These are phyloP conservation scores for Polygonum aviculare DNA, from an alignment of 148 eudicot species.

Conservation along the genomic window DNA sequence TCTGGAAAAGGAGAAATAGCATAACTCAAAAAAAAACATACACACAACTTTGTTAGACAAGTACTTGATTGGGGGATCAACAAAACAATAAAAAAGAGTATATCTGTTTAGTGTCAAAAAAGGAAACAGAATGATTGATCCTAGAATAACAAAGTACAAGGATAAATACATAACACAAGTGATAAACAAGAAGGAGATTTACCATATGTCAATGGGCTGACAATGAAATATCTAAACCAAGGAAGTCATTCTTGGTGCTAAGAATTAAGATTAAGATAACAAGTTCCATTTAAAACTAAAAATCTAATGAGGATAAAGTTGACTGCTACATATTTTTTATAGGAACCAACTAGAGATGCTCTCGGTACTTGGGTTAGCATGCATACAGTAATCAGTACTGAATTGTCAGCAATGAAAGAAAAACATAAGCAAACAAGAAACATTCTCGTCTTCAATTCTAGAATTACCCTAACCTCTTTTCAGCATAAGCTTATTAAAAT, in stretches of 20 bases:
- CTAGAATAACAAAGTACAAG: not conserved
- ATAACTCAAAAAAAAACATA: not conserved
- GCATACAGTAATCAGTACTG: not conserved
- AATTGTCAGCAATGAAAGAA: not conserved
- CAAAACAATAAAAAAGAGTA: not conserved
- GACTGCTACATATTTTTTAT: not conserved
- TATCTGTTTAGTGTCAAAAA: not conserved
- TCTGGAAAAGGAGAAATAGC: not conserved
- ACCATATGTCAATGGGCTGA: not conserved
- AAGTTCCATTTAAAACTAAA: not conserved
- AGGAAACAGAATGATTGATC: not conserved
- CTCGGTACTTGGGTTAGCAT: not conserved
- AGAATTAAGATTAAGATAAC: not conserved
- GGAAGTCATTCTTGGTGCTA: not conserved
- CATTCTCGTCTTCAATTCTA: not conserved
- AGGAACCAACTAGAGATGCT: not conserved
- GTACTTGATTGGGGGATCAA: not conserved
- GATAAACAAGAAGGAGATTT: not conserved
- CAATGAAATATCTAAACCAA: not conserved
- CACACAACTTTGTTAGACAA: not conserved
- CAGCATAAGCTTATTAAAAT: too few relatives aligned
- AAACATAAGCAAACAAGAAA: not conserved
- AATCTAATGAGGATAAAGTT: not conserved
- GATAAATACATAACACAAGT: not conserved
- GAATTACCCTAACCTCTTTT: too few relatives aligned